phyloP scores from a whole-genome alignment of 495 filamentous ascomycete species.

The Daldinia caldariorum region DNA sequence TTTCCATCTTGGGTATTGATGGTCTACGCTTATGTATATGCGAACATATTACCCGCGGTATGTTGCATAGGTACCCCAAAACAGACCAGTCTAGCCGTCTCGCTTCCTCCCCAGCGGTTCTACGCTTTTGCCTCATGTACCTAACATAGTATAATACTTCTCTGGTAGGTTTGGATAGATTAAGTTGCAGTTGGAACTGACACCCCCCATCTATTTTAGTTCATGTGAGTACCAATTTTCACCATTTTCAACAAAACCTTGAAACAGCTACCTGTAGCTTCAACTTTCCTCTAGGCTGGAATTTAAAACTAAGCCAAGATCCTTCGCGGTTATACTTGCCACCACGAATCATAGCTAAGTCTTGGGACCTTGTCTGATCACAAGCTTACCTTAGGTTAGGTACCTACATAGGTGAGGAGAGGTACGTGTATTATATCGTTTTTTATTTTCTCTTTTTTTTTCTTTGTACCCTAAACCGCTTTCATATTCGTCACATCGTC shows the following conservation, averaged over 20 bases:
- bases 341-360: conserved; percentile 18
- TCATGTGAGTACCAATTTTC: conserved; percentile 32
- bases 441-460: not conserved
- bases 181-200: conserved; percentile 21
- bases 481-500: conserved; percentile 20
- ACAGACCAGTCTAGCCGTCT: conserved; percentile 21
- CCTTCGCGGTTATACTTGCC: conserved; percentile 25
- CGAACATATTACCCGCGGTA: conserved; percentile 3
- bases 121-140: not conserved
- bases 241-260: conserved; percentile 10
- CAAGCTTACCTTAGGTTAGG: too few species aligned
- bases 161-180: not conserved
- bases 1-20: not conserved
- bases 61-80: conserved; percentile 14
- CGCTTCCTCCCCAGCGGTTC: conserved; percentile 19
- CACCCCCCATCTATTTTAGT: conserved; percentile 17
- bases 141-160: not conserved
- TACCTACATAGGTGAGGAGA: conserved; percentile 33
- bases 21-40: not conserved
- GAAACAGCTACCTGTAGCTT: conserved; percentile 13
- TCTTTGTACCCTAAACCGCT: conserved; percentile 30
- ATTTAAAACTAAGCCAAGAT: conserved; percentile 11
- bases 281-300: conserved; percentile 1
- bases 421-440: conserved; percentile 1
- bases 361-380: conserved; percentile 25